These are phyloP conservation scores for Meredithiella fracta DNA, from an alignment of 2,329 filamentous ascomycete genomes.

Conservation along the genomic window DNA sequence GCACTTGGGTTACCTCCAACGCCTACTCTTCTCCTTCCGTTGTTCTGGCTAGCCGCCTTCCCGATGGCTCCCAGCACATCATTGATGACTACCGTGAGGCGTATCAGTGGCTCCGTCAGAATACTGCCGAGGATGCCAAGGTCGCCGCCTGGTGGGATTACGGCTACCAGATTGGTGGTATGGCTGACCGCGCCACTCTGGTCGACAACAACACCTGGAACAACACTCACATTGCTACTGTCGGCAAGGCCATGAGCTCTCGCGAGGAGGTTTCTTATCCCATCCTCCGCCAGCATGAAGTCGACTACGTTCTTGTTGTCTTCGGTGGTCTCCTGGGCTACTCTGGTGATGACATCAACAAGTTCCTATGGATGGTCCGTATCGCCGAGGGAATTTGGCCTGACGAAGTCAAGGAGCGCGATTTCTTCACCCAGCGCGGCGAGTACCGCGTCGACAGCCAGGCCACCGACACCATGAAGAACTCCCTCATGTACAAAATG, in stretches of 20 bases:
- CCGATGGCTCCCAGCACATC: constrained; percentile 92
- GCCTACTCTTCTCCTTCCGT: constrained; percentile 97
- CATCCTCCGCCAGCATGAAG: constrained; percentile 95
- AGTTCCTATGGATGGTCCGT: constrained; percentile 99
- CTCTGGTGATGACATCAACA: constrained; percentile 98
- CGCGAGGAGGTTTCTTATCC: constrained; percentile 95
- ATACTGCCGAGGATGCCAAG: constrained; percentile 87
- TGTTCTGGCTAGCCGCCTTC: constrained; percentile 77
- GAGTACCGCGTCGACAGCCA: constrained; percentile 91
- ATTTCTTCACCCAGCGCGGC: constrained; percentile 84
- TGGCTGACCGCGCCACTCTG: constrained; percentile 91
- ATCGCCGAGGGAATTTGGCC: constrained; percentile 99
- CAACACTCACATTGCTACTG: constrained; percentile 98
- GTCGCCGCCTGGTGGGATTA: constrained; percentile 99
- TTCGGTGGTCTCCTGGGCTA: constrained; percentile 94
- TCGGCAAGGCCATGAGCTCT: constrained; percentile 97
- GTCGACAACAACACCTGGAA: constrained; percentile 99
- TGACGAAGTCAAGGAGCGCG: constrained; percentile 93
- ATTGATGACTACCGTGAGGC: constrained; percentile 99
- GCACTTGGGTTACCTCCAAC: constrained; percentile 98
- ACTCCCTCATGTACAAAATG: constrained; percentile 99
- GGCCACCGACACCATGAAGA: constrained; percentile 93
- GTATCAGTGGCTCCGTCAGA: constrained; percentile 98
- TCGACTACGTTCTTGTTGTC: constrained; percentile 95
- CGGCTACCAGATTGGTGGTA: constrained; percentile 97